Conservation (phyloP, 2,329 filamentous ascomycete genomes). For the Acarospora socialis region DNA sequence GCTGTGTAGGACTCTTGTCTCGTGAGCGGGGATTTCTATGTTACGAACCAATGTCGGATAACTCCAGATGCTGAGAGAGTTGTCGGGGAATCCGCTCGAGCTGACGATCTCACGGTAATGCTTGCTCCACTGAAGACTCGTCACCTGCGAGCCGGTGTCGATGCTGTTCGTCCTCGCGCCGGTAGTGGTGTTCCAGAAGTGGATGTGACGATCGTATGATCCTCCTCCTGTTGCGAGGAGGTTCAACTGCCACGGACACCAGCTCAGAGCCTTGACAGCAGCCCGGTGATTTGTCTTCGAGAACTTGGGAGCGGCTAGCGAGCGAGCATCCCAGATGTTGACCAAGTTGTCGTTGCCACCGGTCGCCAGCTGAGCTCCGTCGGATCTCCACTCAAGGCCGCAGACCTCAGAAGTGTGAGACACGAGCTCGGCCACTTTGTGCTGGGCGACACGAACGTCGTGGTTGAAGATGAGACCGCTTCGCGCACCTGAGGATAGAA, state of each 20-base stretch:
- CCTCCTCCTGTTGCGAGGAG: constrained; percentile 91
- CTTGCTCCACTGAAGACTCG: constrained; percentile 88
- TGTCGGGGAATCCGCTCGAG: constrained; percentile 97
- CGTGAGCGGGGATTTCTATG: constrained; percentile 93
- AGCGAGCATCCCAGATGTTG: constrained; percentile 96
- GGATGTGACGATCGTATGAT: constrained; percentile 92
- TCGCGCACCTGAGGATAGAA: constrained; percentile 85
- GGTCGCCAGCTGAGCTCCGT: constrained; percentile 91
- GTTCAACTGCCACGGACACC: constrained; percentile 99
- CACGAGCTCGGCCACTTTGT: constrained; percentile 94
- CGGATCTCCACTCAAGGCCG: constrained; percentile 91
- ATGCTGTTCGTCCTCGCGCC: constrained; percentile 98
- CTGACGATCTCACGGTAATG: constrained; percentile 97
- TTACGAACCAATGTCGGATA: constrained; percentile 96
- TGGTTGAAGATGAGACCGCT: constrained; percentile 96
- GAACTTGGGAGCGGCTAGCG: constrained; percentile 87
- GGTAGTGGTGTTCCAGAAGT: constrained; percentile 99
- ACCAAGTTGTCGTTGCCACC: constrained; percentile 98
- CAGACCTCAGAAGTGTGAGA: constrained; percentile 97
- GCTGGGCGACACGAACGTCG: constrained; percentile 90
- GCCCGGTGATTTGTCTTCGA: constrained; percentile 99
- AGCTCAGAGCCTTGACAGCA: constrained; percentile 92
- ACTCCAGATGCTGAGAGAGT: constrained; percentile 97
- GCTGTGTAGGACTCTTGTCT: constrained; percentile 92
- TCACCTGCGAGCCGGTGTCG: constrained; percentile 95